Base-by-base conservation (phyloP, 495 filamentous ascomycete species). In the Aspergillus avenaceus region DNA sequence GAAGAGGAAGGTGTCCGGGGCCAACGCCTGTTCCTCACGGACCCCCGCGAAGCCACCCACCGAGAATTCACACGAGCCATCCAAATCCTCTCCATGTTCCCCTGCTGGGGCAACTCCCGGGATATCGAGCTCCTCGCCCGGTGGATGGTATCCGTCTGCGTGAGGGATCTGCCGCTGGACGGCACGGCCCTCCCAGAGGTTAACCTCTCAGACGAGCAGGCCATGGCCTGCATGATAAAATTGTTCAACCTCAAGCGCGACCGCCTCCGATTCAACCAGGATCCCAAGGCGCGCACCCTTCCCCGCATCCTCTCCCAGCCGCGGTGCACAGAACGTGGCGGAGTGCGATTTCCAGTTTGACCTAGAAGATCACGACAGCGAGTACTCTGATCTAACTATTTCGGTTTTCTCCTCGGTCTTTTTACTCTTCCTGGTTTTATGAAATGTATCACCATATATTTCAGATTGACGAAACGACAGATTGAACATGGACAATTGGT, bases 81-180 rank as follows among this genome's bases (percentile, higher is more conserved):
- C 21, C 52, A 59, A 22, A 49, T 59, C 26, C 52, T 59, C 3
- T 52, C 52, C 4, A 54, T 59, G 56, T 59, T 55, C 45, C 56
- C 56, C 4, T 59, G 56, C 36, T 59, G 56, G 56, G 45, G 52
- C 45, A 59, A 59, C 14, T 52, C 48, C 21, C 45, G 52, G 25
- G 56, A 59, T 18, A 41, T 59, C 21, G 50, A 54, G 6, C 38
- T 55, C 2, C 31, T 59, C 12, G 45, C 45, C 7, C 47, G 56
- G 1, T 59, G 56, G 56, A 59, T 59, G 56, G 52, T 59, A 12
- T 52, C 56, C 6, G 41, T 41, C 2, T 26, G 26, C 19, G 23
- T 59, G 11, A 31, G 40, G 45, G 49, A 55, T 11, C 24, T 52
- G 34, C 45, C 47, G 8, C 41, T 59, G 25, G 56, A 59, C 8